Evolutionary conservation across 768 basidiomycete genomes (phyloP).

Genomic region (Asterophora parasitica): DNA sequence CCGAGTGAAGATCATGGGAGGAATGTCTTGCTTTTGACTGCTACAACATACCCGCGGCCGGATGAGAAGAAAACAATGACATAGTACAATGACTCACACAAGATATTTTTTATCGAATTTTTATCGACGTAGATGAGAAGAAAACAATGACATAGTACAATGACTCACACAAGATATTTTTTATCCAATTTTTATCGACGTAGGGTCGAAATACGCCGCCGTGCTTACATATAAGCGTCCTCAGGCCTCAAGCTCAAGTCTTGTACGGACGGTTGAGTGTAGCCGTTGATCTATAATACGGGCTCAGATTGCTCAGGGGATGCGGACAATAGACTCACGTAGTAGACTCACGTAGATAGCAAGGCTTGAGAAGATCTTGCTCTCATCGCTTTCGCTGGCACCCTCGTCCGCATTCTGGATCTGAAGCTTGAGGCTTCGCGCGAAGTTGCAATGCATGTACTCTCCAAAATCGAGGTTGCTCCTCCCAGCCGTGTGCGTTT

Average conservation of each 20-base stretch:
- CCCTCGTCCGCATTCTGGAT: constrained; percentile 57
- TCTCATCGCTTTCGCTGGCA: constrained; percentile 39
- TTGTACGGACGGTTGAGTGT: constrained; percentile 82
- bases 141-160: constrained; percentile 76
- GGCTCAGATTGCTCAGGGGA: background rate
- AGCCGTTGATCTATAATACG: constrained; percentile 73
- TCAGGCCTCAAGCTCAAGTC: constrained; percentile 77
- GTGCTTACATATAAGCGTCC: constrained; percentile 73
- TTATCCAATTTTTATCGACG: constrained; percentile 72
- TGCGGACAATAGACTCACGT: constrained; percentile 33
- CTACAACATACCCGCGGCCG: constrained; percentile 35
- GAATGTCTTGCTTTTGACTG: too few species aligned
- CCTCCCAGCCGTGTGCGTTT: constrained; percentile 33
- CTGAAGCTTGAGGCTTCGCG: constrained; percentile 88
- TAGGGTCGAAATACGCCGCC: constrained; percentile 85
- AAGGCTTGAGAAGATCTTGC: constrained; percentile 65
- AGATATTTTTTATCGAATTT: too few species aligned
- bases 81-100: constrained; percentile 46
- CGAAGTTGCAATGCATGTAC: constrained; percentile 88
- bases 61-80: background rate
- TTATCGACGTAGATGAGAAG: constrained; percentile 82
- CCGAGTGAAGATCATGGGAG: too few species aligned
- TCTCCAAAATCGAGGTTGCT: constrained; percentile 52
- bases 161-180: constrained; percentile 68
- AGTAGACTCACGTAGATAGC: constrained; percentile 42